Percentiles rank a stretch among this genome's conserved stretches.
Conservation (phyloP, 306 rosid genomes). For the Cyamopsis tetragonoloba region DNA sequence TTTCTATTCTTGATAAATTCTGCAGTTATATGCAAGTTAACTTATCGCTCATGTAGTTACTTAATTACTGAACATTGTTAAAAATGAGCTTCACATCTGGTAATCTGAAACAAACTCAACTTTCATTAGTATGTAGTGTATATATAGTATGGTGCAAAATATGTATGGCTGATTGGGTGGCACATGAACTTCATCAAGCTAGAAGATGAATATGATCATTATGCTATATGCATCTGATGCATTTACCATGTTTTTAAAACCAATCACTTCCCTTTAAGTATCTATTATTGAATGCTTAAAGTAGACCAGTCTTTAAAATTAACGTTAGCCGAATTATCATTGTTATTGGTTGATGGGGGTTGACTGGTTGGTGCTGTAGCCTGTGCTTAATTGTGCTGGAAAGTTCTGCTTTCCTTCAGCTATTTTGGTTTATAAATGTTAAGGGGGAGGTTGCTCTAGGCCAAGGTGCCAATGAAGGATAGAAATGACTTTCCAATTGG, state of each 20-base stretch:
- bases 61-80: too few species aligned
- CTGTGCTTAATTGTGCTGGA: neutral
- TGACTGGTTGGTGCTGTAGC: conserved; percentile 2
- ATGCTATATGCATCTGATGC: neutral
- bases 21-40: neutral
- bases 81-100: conserved; percentile 1
- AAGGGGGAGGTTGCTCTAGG: neutral
- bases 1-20: conserved; percentile 21
- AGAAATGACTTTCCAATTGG: neutral
- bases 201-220: conserved; percentile 15
- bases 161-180: conserved; percentile 7
- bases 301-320: neutral
- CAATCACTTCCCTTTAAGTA: neutral
- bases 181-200: conserved; percentile 3
- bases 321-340: conserved; percentile 1
- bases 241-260: neutral
- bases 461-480: conserved; percentile 10
- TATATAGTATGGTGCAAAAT: neutral
- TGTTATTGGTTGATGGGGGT: neutral
- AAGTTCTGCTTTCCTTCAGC: neutral
- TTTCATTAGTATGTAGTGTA: neutral
- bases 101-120: conserved; percentile 7
- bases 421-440: neutral
- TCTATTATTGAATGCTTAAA: neutral
- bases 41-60: conserved; percentile 10